Conservation (phyloP, 257 asterid species). For the Avicennia marina region DNA sequence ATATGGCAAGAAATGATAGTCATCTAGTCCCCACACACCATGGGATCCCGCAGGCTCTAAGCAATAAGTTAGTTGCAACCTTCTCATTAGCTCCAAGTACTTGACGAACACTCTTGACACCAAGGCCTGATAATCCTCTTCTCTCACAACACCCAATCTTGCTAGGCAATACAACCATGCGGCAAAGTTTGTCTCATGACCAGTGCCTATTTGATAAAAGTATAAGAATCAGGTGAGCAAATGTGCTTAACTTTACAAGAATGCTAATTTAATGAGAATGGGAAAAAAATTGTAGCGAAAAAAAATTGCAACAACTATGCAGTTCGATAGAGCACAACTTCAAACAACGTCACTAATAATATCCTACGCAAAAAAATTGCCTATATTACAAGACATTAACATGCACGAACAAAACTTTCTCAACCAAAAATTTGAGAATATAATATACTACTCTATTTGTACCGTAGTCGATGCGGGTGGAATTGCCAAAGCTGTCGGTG, state of each 20-base stretch:
- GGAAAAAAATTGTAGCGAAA: too few species aligned
- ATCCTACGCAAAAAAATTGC: too few species aligned
- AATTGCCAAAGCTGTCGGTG: conserved; percentile 80
- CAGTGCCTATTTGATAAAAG: conserved; percentile 66
- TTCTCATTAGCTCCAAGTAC: conserved; percentile 90
- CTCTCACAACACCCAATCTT: conserved; percentile 57
- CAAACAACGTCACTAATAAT: not conserved
- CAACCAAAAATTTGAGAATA: not conserved
- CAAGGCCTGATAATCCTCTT: conserved; percentile 83
- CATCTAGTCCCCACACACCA: conserved; percentile 98
- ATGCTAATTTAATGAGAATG: too few species aligned
- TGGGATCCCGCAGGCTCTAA: conserved; percentile 98
- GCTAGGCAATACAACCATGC: conserved; percentile 94
- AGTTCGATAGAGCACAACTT: not conserved
- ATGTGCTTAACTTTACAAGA: too few species aligned
- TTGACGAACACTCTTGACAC: conserved; percentile 64
- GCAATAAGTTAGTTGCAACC: conserved; percentile 66
- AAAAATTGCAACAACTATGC: too few species aligned
- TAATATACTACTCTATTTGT: not conserved
- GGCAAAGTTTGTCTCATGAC: conserved; percentile 89
- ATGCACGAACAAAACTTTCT: not conserved
- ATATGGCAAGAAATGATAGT: conserved; percentile 88
- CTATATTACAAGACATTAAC: not conserved
- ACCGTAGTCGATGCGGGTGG: conserved; percentile 84
- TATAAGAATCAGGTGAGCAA: not conserved